Conservation (phyloP, 2,329 filamentous ascomycete species). For the Malbranchea zuffiana region DNA sequence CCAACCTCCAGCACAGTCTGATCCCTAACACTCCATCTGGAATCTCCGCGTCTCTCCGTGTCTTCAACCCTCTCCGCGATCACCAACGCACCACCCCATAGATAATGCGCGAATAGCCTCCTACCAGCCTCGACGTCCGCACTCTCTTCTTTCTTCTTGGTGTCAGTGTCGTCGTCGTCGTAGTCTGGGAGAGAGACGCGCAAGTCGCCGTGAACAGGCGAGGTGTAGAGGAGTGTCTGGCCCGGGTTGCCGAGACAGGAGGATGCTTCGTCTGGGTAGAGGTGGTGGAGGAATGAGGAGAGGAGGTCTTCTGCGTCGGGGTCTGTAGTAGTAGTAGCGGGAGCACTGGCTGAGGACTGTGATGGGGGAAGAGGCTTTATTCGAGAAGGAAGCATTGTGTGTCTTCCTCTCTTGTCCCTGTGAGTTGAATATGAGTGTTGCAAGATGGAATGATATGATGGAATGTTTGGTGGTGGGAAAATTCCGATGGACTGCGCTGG, state of each 20-base stretch:
- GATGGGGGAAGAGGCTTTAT: conserved; percentile 8
- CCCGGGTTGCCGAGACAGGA: conserved; percentile 45
- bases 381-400: conserved; percentile 21
- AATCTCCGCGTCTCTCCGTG: conserved; percentile 7
- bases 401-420: background rate
- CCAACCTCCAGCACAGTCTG: conserved; percentile 48
- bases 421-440: background rate
- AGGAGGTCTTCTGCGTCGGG: conserved; percentile 43
- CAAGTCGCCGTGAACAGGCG: conserved; percentile 32
- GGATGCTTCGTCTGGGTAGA: conserved; percentile 47
- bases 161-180: conserved; percentile 2
- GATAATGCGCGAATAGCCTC: conserved; percentile 47
- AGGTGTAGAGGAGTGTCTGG: conserved; percentile 41
- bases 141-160: conserved; percentile 7
- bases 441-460: too few relatives aligned
- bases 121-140: conserved; percentile 36
- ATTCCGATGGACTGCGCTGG: too few relatives aligned
- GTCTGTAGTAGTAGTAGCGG: background rate
- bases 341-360: background rate
- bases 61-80: conserved; percentile 31
- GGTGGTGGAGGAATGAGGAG: conserved; percentile 40
- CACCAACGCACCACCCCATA: conserved; percentile 46
- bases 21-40: conserved; percentile 36
- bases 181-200: conserved; percentile 32
- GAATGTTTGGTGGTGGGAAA: too few relatives aligned